Base-by-base conservation (phyloP, 805 yeast genomes). In the Saccharomycopsis babjevae region DNA sequence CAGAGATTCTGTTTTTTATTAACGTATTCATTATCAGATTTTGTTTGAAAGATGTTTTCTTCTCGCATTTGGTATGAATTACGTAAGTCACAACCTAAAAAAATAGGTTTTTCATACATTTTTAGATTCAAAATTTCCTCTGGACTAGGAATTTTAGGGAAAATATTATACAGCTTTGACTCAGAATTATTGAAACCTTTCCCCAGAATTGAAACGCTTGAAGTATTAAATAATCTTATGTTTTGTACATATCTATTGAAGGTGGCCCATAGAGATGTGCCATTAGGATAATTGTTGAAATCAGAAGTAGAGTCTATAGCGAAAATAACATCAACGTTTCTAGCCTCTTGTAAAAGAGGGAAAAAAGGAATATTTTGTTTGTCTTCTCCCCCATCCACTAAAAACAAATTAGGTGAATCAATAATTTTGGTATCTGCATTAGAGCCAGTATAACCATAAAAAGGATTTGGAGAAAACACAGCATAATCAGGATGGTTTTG, bases 341-440 rank as follows among this genome's bases (percentile, higher is more conserved):
- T 76, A 54, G 80, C 79, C 5, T 82, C 81, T 65, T 85, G 86
- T 32, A 86, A 67, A 57, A 88, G 75, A 1, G 93, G 89, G 36
- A 79, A 73, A 43, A 85, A 70, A 0, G 96, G 94, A 18, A 88
- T 76, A 67, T 86, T 86, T 70, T 86, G 90, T 8, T 77, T 76
- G 69, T 88, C 93, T 70, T 85, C 89, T 38, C 94, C 96, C 52
- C 96, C 96, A 69, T 88, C 96, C 36, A 82, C 89, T 62, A 88
- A 65, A 61, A 72, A 74, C n/a, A 76, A 62, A 46, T 69, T 70
- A 59, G 71, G 71, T 1, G 73, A 68, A 2, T 66, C 59, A 25
- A 72, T 69, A 40, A 68, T 67, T n/a, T 68, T 66, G 13, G 8
- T 65, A 13, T 46, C 62, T 46, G 66, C 67, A 10, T 69, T 72